Evolutionary conservation across 2,329 filamentous ascomycete genomes (phyloP).

Genomic region (Madurella mycetomatis): DNA sequence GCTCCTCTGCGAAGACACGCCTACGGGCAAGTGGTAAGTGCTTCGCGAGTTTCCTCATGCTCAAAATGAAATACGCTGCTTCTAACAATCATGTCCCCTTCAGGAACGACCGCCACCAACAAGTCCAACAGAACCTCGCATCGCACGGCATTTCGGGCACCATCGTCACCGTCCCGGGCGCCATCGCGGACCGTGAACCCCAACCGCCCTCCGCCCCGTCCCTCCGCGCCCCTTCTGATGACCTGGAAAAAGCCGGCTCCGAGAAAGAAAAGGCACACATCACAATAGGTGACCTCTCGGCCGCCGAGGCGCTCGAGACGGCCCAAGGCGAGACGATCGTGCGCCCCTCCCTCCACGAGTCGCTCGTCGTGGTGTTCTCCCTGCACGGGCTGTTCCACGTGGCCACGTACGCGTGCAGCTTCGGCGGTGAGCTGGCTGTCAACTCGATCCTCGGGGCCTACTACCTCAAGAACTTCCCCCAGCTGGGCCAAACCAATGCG

Average conservation of each 20-base stretch:
- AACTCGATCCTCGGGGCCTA: slow-evolving; percentile 56
- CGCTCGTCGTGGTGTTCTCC: slow-evolving; percentile 43
- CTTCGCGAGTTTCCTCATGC: background rate
- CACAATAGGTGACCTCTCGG: slow-evolving; percentile 42
- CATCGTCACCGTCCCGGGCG: slow-evolving; percentile 49
- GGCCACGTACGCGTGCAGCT: slow-evolving; percentile 56
- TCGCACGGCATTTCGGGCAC: slow-evolving; percentile 40
- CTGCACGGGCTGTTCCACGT: slow-evolving; percentile 53
- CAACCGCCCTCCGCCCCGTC: slow-evolving; percentile 41
- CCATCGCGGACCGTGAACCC: slow-evolving; percentile 29
- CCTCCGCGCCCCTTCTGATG: slow-evolving; percentile 33
- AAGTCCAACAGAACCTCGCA: slow-evolving; percentile 50
- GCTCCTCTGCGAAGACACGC: slow-evolving; percentile 73
- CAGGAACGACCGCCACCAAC: slow-evolving; percentile 61
- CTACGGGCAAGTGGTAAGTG: slow-evolving; percentile 63
- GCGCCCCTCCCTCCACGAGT: slow-evolving; percentile 53
- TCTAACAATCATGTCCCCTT: no score
- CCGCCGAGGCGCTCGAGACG: slow-evolving; percentile 35
- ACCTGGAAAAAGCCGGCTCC: slow-evolving; percentile 34
- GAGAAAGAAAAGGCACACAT: slow-evolving; percentile 30
- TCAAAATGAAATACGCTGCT: no score
- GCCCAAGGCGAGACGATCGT: slow-evolving; percentile 49
- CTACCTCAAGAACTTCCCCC: slow-evolving; percentile 56
- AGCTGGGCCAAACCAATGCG: slow-evolving; percentile 52
- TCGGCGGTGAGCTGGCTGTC: slow-evolving; percentile 60